Evolutionary conservation across 2,329 filamentous ascomycete species (phyloP).

Genomic region (Trichoderma atroviride): DNA sequence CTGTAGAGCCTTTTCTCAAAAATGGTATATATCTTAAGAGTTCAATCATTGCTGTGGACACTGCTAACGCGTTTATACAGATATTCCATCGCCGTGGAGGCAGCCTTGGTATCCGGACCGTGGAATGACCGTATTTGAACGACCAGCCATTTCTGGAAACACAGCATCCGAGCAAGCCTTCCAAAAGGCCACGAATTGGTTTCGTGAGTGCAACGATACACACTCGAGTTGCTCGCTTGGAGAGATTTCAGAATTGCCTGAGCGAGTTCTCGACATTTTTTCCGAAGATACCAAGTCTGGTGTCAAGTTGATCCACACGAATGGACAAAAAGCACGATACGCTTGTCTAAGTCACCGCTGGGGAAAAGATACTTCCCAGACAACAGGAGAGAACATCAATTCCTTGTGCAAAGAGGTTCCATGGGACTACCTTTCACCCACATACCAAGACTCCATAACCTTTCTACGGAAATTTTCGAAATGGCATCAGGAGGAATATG

Average conservation of each 20-base stretch:
- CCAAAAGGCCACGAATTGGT: conserved; percentile 12
- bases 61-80: background rate
- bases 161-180: conserved; percentile 18
- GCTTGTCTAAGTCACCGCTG: conserved; percentile 23
- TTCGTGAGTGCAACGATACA: conserved; percentile 14
- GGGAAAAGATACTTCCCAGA: conserved; percentile 4
- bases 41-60: rapidly evolving
- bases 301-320: conserved; percentile 7
- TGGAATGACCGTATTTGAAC: conserved; percentile 8
- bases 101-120: conserved; percentile 24
- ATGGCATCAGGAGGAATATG: conserved; percentile 20
- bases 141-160: conserved; percentile 3
- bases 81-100: conserved; percentile 19
- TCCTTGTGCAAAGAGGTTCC: conserved; percentile 11
- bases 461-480: conserved; percentile 21
- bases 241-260: conserved; percentile 11
- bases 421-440: conserved; percentile 25
- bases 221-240: background rate
- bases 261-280: conserved; percentile 18
- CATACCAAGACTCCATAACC: conserved; percentile 26
- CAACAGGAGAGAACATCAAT: background rate
- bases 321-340: conserved; percentile 17
- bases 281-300: conserved; percentile 1
- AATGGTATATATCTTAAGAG: background rate
- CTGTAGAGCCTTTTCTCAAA: conserved; percentile 13